Conservation (phyloP, 2,329 filamentous ascomycete species). For the Pseudopithomyces maydicus region DNA sequence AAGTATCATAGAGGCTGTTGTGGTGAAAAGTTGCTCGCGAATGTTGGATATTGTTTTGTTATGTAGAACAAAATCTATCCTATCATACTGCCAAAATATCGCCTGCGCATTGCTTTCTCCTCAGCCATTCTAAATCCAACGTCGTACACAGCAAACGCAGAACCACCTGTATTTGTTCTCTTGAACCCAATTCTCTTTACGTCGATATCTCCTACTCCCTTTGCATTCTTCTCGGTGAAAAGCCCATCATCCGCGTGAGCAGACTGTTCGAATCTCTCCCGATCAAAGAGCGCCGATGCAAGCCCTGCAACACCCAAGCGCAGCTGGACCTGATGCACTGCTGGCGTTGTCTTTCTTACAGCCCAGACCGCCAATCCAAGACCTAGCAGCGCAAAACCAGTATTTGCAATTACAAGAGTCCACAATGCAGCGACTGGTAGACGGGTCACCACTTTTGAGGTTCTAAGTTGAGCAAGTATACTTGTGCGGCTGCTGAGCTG, state of each 20-base stretch:
- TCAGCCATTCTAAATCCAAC: neutral
- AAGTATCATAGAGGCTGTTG: no score
- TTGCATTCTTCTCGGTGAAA: slow-evolving; percentile 1
- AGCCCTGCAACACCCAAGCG: slow-evolving; percentile 16
- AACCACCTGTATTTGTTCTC: slow-evolving; percentile 3
- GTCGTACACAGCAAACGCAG: slow-evolving; percentile 4
- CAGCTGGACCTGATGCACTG: slow-evolving; percentile 17
- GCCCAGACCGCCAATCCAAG: slow-evolving; percentile 13
- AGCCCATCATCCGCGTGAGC: slow-evolving; percentile 3
- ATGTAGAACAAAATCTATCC: neutral
- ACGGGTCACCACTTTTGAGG: slow-evolving; percentile 16
- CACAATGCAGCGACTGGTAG: slow-evolving; percentile 17
- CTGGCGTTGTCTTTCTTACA: slow-evolving; percentile 2
- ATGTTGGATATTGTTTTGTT: no score
- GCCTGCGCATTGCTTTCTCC: neutral
- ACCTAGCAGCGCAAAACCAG: slow-evolving; percentile 11
- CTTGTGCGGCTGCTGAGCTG: slow-evolving; percentile 8
- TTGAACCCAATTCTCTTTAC: slow-evolving; percentile 4
- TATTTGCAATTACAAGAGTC: slow-evolving; percentile 19
- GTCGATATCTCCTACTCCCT: neutral
- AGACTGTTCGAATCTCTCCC: slow-evolving; percentile 3
- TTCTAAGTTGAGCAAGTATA: slow-evolving; percentile 10
- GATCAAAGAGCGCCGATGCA: slow-evolving; percentile 16
- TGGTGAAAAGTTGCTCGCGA: no score
- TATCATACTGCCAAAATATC: slow-evolving; percentile 1